Evolutionary conservation across 768 basidiomycete genomes (phyloP).

Genomic region (Naganishia friedmannii): DNA sequence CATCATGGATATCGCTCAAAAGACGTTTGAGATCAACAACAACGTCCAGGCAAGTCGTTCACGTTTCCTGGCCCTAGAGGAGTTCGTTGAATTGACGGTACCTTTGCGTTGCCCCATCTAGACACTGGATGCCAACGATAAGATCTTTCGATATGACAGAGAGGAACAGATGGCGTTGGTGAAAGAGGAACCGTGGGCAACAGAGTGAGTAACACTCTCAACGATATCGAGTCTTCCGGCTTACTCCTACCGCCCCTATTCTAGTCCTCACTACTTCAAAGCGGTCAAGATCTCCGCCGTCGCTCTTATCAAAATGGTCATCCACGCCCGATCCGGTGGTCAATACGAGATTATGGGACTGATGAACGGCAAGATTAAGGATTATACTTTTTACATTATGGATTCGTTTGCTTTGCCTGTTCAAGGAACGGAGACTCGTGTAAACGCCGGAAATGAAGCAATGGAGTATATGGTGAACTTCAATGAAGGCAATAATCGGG

Average conservation of each 20-base stretch:
- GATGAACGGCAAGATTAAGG: constrained; percentile 88
- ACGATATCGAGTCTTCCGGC: not conserved
- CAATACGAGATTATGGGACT: constrained; percentile 99
- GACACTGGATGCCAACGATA: constrained; percentile 45
- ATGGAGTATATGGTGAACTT: constrained; percentile 99
- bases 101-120: not conserved
- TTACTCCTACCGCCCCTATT: not conserved
- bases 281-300: constrained; percentile 57
- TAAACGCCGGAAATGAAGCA: constrained; percentile 91
- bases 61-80: not conserved
- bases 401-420: constrained; percentile 97
- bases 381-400: constrained; percentile 64
- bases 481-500: constrained; percentile 74
- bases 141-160: constrained; percentile 51
- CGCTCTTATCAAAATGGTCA: constrained; percentile 60
- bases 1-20: constrained; percentile 36
- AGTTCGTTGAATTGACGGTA: too few relatives aligned
- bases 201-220: constrained; percentile 61
- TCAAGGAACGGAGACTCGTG: constrained; percentile 95
- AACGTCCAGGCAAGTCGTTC: constrained; percentile 43
- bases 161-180: constrained; percentile 56
- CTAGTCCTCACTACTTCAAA: constrained; percentile 56
- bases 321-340: constrained; percentile 90
- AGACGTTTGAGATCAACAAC: constrained; percentile 54
- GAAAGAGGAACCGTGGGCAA: constrained; percentile 73